phyloP scores from a whole-genome alignment of 129 eudicot species.

The Helianthus annuus region DNA sequence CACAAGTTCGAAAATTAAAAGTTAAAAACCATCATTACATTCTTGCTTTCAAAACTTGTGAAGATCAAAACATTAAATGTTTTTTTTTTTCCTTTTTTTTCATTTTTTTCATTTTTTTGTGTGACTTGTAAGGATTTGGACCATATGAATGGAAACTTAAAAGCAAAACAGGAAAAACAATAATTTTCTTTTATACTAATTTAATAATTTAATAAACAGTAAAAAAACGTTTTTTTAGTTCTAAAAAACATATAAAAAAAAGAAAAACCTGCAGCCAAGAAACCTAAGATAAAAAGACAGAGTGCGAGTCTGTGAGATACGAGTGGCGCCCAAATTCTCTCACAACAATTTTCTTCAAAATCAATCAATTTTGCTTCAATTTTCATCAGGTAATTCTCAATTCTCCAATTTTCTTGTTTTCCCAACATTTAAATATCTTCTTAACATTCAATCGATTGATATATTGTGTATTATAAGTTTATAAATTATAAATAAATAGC shows the following conservation, averaged over 20 bases:
- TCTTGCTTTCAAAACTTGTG: too few species aligned
- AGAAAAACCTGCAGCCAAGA: not conserved
- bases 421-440: not conserved
- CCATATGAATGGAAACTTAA: too few species aligned
- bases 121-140: too few species aligned
- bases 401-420: not conserved
- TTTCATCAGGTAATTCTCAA: slow-evolving; percentile 19
- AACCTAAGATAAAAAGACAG: not conserved
- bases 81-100: too few species aligned
- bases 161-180: too few species aligned
- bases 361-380: not conserved
- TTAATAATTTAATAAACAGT: too few species aligned
- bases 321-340: slow-evolving; percentile 18
- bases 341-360: not conserved
- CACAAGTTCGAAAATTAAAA: not conserved
- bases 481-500: not conserved
- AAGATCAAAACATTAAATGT: too few species aligned
- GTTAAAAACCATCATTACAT: not conserved
- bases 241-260: not conserved
- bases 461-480: not conserved
- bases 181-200: too few species aligned
- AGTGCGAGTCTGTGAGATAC: slow-evolving; percentile 18
- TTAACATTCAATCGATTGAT: not conserved
- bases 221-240: not conserved
- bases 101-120: too few species aligned